These are phyloP conservation scores for Hypocrella siamensis DNA, from an alignment of 2,329 filamentous ascomycete species.

Conservation along the genomic window DNA sequence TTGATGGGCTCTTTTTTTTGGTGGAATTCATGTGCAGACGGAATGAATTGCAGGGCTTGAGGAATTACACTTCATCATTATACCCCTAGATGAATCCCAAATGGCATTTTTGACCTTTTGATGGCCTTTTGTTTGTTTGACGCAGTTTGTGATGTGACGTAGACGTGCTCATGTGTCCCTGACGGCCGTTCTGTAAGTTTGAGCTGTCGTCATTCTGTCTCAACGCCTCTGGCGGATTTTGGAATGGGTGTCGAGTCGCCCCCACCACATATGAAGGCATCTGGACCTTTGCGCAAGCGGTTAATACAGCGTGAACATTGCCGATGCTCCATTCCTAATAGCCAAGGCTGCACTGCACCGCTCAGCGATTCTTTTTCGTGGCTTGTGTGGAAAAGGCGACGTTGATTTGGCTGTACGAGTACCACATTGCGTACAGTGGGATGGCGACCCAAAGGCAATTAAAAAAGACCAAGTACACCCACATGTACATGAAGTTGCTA, in stretches of 20 bases:
- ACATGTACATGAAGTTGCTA: slow-evolving; percentile 53
- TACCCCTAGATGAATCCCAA: slow-evolving; percentile 4
- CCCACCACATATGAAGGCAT: no score
- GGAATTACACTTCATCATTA: neutral
- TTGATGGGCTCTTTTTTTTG: no score
- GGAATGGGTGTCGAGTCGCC: no score
- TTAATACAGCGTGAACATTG: no score
- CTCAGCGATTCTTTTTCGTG: slow-evolving; percentile 4
- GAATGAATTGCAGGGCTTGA: neutral
- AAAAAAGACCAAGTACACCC: slow-evolving; percentile 55
- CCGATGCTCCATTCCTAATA: neutral
- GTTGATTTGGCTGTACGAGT: slow-evolving; percentile 37
- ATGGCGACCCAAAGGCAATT: slow-evolving; percentile 53
- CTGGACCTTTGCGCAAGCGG: no score
- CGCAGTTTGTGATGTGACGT: neutral
- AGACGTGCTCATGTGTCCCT: neutral
- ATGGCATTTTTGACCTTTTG: no score
- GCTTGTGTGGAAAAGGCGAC: slow-evolving; percentile 27
- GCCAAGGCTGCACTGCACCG: neutral
- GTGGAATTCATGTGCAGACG: no score
- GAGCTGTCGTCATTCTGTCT: no score
- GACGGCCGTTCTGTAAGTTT: no score
- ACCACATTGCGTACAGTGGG: slow-evolving; percentile 42
- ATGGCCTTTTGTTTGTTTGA: no score
- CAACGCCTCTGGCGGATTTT: no score